Conservation (phyloP, 768 basidiomycete species). For the Pleurotus pulmonarius region DNA sequence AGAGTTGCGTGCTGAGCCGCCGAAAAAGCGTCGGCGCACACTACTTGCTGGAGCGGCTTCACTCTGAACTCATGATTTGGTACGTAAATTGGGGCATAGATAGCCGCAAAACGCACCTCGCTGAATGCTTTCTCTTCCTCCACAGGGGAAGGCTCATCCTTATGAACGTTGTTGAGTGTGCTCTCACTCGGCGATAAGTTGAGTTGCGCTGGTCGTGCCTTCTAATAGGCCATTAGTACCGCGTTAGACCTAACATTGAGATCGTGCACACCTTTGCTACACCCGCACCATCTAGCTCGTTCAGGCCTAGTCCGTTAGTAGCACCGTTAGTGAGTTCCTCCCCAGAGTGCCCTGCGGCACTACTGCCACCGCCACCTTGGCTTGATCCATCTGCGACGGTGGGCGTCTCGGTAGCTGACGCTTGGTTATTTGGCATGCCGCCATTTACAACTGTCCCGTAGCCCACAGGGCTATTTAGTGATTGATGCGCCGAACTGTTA, state of each 20-base stretch:
- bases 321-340: neutral
- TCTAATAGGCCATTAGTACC: conserved; percentile 15
- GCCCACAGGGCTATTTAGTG: conserved; percentile 36
- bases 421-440: neutral
- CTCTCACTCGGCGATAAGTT: conserved; percentile 61
- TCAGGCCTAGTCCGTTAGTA: conserved; percentile 12
- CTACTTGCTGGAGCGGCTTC: conserved; percentile 38
- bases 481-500: conserved; percentile 37
- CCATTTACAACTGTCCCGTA: conserved; percentile 8
- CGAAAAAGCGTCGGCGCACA: conserved; percentile 55
- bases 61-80: conserved; percentile 32
- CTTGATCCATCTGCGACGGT: neutral
- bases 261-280: conserved; percentile 12
- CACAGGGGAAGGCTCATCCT: conserved; percentile 25
- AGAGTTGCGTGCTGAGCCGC: conserved; percentile 50
- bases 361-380: neutral
- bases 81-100: neutral
- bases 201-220: conserved; percentile 48
- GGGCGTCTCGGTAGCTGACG: neutral
- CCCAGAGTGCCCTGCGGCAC: neutral
- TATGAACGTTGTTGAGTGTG: conserved; percentile 35
- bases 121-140: conserved; percentile 57
- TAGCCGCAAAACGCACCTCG: conserved; percentile 47
- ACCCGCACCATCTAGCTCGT: conserved; percentile 11
- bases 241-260: neutral